phyloP scores from a whole-genome alignment of 768 basidiomycete species.

The Tricholoma flavovirens region DNA sequence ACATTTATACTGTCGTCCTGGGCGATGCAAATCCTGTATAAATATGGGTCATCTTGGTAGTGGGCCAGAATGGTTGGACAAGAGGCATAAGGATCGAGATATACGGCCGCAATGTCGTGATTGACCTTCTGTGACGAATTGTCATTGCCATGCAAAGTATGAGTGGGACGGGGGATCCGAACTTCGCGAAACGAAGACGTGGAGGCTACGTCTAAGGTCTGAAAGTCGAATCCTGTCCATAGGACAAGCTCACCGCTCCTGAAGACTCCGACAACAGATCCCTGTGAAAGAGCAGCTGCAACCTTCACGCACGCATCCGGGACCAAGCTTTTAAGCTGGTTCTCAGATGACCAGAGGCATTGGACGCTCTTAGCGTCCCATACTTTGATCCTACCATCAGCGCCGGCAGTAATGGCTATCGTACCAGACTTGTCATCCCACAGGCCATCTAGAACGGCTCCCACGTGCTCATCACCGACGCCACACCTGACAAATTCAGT shows the following conservation, averaged over 20 bases:
- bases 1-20: conserved; percentile 23
- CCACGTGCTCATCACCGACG: conserved; percentile 59
- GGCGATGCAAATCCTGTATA: conserved; percentile 45
- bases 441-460: conserved; percentile 46
- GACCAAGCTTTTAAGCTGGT: conserved; percentile 25
- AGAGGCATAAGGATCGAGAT: conserved; percentile 23
- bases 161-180: conserved; percentile 32
- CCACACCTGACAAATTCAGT: conserved; percentile 43
- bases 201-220: conserved; percentile 14
- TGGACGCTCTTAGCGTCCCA: conserved; percentile 55
- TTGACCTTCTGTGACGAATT: conserved; percentile 10
- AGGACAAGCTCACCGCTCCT: conserved; percentile 53
- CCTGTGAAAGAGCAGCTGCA: conserved; percentile 35
- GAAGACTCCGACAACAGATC: conserved; percentile 44
- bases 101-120: conserved; percentile 12
- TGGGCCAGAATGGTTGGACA: conserved; percentile 41
- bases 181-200: conserved; percentile 21
- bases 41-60: conserved; percentile 42
- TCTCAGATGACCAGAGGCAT: conserved; percentile 63
- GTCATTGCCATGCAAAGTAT: background rate
- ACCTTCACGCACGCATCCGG: conserved; percentile 50
- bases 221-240: conserved; percentile 40
- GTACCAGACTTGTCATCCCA: conserved; percentile 36
- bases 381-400: conserved; percentile 66
- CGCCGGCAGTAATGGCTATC: conserved; percentile 45